A percentile compares a stretch with the other conserved stretches of the same genome.
These are phyloP conservation scores for Fusarium kyushuense DNA, from an alignment of 2,329 filamentous ascomycete species.

Conservation along the genomic window DNA sequence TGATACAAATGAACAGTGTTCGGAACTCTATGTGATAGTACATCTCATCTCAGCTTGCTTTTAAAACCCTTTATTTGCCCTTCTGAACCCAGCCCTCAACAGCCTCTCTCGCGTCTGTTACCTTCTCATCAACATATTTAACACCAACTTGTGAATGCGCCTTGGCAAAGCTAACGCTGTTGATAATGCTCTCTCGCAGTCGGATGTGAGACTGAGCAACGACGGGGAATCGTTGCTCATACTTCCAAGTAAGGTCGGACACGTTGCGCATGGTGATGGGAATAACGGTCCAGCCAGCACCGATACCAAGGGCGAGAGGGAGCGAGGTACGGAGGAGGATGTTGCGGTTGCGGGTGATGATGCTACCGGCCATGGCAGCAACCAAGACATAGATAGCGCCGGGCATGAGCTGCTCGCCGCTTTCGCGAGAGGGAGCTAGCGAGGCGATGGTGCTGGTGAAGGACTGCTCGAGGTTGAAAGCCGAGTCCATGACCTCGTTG, in stretches of 20 bases:
- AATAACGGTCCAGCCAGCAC: conserved; percentile 84
- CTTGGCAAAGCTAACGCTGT: conserved; percentile 78
- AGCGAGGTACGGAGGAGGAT: conserved; percentile 81
- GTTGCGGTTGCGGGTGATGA: conserved; percentile 88
- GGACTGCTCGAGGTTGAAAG: conserved; percentile 86
- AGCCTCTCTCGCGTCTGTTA: conserved; percentile 78
- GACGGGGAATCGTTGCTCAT: conserved; percentile 88
- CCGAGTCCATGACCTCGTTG: conserved; percentile 83
- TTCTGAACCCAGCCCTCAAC: conserved; percentile 93
- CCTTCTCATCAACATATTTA: conserved; percentile 82
- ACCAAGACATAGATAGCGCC: conserved; percentile 93
- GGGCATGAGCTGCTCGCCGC: conserved; percentile 89
- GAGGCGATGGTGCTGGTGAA: conserved; percentile 91
- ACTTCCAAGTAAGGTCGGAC: conserved; percentile 87
- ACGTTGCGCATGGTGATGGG: conserved; percentile 93
- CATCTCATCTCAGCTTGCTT: conserved; percentile 52
- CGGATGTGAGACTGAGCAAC: conserved; percentile 84
- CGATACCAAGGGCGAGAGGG: conserved; percentile 83
- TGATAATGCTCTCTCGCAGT: conserved; percentile 75
- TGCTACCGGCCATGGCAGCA: conserved; percentile 93
- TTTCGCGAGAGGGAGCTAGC: conserved; percentile 86
- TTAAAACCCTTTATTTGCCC: conserved; percentile 71
- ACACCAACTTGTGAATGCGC: conserved; percentile 78
- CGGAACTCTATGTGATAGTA: conserved; percentile 55
- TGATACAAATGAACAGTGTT: conserved; percentile 52